Conservation (phyloP, 1,284 basidiomycete species). For the Puccinia coronata region DNA sequence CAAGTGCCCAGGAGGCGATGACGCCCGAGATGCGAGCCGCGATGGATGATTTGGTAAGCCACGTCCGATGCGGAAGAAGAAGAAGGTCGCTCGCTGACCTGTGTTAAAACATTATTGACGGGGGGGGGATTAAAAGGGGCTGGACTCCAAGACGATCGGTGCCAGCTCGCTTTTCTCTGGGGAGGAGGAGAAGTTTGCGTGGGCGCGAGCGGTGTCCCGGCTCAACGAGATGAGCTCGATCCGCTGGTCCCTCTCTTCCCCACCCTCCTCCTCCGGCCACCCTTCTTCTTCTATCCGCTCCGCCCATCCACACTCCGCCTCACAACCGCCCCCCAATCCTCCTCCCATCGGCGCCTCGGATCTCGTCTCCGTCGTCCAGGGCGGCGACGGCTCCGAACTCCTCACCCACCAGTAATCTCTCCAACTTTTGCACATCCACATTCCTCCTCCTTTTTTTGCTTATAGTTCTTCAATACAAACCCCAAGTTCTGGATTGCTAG, state of each 20-base stretch:
- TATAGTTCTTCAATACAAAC: not conserved
- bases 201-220: slow-evolving; percentile 85
- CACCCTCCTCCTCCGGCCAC: too few relatives aligned
- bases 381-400: not conserved
- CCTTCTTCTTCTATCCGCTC: not conserved
- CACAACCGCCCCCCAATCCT: not conserved
- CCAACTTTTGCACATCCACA: not conserved
- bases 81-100: not conserved
- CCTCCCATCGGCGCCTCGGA: not conserved
- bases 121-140: slow-evolving; percentile 64
- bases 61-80: not conserved
- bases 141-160: slow-evolving; percentile 72
- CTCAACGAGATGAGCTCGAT: slow-evolving; percentile 87
- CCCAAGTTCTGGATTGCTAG: too few relatives aligned
- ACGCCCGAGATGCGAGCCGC: slow-evolving; percentile 59
- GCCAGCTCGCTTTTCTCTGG: slow-evolving; percentile 83
- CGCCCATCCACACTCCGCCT: too few relatives aligned
- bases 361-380: not conserved
- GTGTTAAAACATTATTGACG: not conserved
- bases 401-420: not conserved
- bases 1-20: slow-evolving; percentile 9
- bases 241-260: slow-evolving; percentile 70
- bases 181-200: slow-evolving; percentile 92
- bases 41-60: slow-evolving; percentile 82
- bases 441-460: not conserved